Base-by-base conservation (phyloP, 2,329 filamentous ascomycete species). In the Aaosphaeria arxii region DNA sequence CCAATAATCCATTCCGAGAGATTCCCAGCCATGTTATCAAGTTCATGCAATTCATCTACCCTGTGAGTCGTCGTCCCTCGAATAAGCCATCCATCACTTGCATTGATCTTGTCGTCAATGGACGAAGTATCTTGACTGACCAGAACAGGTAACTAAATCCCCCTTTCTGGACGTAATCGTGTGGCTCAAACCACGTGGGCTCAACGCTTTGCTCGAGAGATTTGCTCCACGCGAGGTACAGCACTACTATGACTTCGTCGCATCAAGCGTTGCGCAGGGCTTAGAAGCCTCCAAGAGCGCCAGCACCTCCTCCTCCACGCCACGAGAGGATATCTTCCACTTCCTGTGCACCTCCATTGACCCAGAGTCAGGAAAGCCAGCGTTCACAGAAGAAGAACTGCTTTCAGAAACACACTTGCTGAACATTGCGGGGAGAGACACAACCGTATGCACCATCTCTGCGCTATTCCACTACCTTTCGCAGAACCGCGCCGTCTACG, bases 261-360 rank as follows among this genome's bases (percentile, higher is more conserved):
- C 42, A n/a, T 11, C 11, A 5, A 41, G 29, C 9, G 36, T 51
- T 5, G 43, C 13, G 6, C 13, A 28, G 7, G 35, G 46, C n/a
- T 5, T 51, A 5, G 44, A 46, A 28, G 9, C 35, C 4, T 11
- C 30, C 29, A 40, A 36, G 6, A 5, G 7, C 29, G 17, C 7
- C 9, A 28, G 9, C 17, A 13, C 39, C 39, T 9, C 9, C 24
- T 11, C 39, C 24, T 9, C 17, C 17, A 11, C 28, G 11, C 7
- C 32, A 6, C 47, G 47, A 4, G 41, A 70, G 40, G 74, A 75
- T 53, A 70, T 75, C 50, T 70, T 71, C 55, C 58, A 72, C 50
- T 61, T 75, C 61, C 59, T 72, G 5, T 56, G 67, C 42, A 57
- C 67, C 42, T 64, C 71, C 48, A 63, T 66, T 52, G 63, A 77